Conservation (phyloP, 495 filamentous ascomycete species). For the Copromyces sp. region DNA sequence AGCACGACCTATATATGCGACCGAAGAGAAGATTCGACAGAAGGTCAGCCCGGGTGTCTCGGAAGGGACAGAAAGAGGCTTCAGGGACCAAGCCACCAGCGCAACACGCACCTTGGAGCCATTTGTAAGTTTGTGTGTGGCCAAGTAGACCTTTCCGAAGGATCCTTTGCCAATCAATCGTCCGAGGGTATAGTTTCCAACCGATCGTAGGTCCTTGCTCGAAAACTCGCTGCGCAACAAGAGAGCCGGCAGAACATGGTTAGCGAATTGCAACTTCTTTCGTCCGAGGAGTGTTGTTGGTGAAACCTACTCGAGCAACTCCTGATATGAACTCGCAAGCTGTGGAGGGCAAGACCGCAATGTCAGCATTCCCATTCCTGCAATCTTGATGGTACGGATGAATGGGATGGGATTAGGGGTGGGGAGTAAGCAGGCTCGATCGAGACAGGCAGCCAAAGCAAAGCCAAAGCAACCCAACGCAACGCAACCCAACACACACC, state of each 20-base stretch:
- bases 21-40: background rate
- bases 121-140: slow-evolving; percentile 95
- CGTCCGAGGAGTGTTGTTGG: background rate
- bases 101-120: slow-evolving; percentile 72
- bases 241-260: background rate
- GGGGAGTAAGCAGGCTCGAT: background rate
- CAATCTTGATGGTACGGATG: background rate
- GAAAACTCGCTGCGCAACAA: slow-evolving; percentile 70
- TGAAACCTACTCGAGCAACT: slow-evolving; percentile 74
- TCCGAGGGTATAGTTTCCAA: slow-evolving; percentile 90
- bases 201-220: slow-evolving; percentile 76
- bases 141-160: slow-evolving; percentile 96
- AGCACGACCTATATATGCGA: slow-evolving; percentile 66
- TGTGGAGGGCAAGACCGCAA: slow-evolving; percentile 23
- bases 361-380: slow-evolving; percentile 17
- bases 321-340: slow-evolving; percentile 95
- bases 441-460: background rate
- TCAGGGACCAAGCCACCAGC: background rate
- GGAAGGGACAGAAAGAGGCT: background rate
- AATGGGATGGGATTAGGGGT: background rate
- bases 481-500: slow-evolving; percentile 40
- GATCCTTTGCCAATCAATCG: slow-evolving; percentile 92
- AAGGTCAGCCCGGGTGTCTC: background rate
- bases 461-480: slow-evolving; percentile 1
- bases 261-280: background rate